These are phyloP conservation scores for Populus ilicifolia DNA, from an alignment of 345 rosid genomes.

Conservation along the genomic window DNA sequence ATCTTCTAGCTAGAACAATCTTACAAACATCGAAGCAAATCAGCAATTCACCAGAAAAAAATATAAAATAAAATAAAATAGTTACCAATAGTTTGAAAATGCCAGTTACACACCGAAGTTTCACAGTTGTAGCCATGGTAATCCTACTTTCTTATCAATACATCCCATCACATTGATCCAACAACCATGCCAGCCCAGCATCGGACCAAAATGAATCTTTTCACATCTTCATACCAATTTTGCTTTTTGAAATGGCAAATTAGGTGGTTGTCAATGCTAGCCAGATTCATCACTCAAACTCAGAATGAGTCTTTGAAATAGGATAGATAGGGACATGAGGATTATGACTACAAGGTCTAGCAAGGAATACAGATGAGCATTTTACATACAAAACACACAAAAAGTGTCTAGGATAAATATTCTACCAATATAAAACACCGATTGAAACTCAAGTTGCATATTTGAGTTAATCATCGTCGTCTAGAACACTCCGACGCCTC, in stretches of 20 bases:
- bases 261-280: not conserved
- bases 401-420: not conserved
- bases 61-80: too few relatives aligned
- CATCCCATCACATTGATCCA: not conserved
- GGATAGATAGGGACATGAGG: not conserved
- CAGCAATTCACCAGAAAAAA: too few relatives aligned
- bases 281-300: not conserved
- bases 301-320: not conserved
- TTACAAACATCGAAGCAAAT: too few relatives aligned
- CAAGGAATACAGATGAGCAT: not conserved
- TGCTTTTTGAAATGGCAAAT: not conserved
- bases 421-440: not conserved
- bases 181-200: not conserved
- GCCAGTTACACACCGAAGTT: too few relatives aligned
- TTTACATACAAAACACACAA: not conserved
- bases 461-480: constrained; percentile 67
- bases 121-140: not conserved
- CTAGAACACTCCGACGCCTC: constrained; percentile 82
- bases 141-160: too few relatives aligned
- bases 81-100: too few relatives aligned
- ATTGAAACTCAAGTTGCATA: not conserved
- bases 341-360: not conserved
- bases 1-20: too few relatives aligned
- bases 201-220: not conserved
- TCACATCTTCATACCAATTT: not conserved